Base-by-base conservation (phyloP, 495 filamentous ascomycete genomes). In the Tuber brumale region DNA sequence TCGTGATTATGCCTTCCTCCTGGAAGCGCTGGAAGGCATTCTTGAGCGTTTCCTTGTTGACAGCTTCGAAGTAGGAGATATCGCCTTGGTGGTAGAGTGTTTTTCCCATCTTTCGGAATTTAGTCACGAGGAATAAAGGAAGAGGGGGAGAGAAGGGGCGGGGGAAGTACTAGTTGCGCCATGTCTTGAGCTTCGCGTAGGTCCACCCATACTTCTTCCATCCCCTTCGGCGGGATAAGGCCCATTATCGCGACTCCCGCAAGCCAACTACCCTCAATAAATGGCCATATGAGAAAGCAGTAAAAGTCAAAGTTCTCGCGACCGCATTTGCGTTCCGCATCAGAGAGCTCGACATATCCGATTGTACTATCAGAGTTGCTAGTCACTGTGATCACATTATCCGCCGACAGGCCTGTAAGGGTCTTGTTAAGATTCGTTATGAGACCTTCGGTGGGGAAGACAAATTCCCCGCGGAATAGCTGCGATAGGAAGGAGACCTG, bases 301-400 rank as follows among this genome's bases (percentile, higher is more conserved):
- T 99, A 97, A 84, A 98, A 99, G 81, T 98, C 95, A 82, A 91
- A 98, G 81, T 97, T 97, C 82, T 98, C 95, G 37, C 95, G 86
- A 3, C 95, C 95, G 48, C 87, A 89, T 3, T 86, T 85, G 35
- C 94, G 88, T 84, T 99, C 95, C 2, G 87, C 82, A 23, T 91
- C 89, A 12, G 91, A 90, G n/a, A 98, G 86, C 23, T 92, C 92
- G 18, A 97, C 85, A 66, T 86, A 91, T 1, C 85, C 84, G 18
- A 94, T 90, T 0, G 85, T 85, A 35, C 86, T 81, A 72, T 90
- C 86, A 1, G 43, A 45, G 0, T 27, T 70, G 35, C 70, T 69
- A 10, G 89, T 88, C 39, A 97, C 84, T 3, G 87, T 86, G 69
- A 99, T 90, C n/a, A 98, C 89, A 66, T 89, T 87, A 78, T 99